Conservation (phyloP, 2,329 filamentous ascomycete genomes). For the Fusarium oligoseptatum region DNA sequence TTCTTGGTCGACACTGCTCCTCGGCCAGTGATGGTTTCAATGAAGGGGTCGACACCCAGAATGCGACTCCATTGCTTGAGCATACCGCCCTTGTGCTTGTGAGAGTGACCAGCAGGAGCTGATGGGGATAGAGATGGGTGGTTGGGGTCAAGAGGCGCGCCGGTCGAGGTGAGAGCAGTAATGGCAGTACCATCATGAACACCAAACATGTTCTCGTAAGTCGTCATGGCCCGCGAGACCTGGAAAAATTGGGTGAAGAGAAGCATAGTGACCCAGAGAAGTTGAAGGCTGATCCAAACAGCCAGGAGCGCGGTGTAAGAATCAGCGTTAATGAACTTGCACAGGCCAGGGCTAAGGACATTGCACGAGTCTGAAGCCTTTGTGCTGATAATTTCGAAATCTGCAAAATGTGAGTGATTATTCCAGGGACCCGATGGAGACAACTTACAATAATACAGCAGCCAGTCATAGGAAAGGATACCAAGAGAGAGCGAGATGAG, state of each 20-base stretch:
- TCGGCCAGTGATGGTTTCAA: constrained; percentile 89
- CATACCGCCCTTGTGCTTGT: constrained; percentile 73
- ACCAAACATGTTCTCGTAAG: constrained; percentile 95
- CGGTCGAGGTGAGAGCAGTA: constrained; percentile 83
- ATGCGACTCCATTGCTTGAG: constrained; percentile 85
- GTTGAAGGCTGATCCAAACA: constrained; percentile 85
- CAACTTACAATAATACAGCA: constrained; percentile 78
- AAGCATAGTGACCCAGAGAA: constrained; percentile 98
- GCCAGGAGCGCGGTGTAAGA: constrained; percentile 85
- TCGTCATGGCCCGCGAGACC: constrained; percentile 92
- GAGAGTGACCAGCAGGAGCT: constrained; percentile 60
- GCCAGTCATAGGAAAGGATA: constrained; percentile 77
- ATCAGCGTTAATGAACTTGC: constrained; percentile 82
- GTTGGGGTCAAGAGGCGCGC: constrained; percentile 76
- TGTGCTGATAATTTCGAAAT: constrained; percentile 71
- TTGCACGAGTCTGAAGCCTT: constrained; percentile 73
- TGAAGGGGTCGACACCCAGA: constrained; percentile 91
- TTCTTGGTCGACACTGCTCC: constrained; percentile 73
- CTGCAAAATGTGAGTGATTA: constrained; percentile 54
- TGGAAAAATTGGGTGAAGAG: constrained; percentile 94
- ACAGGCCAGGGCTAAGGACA: constrained; percentile 80
- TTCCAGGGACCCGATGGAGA: not conserved
- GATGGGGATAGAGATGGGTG: constrained; percentile 73
- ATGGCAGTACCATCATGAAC: constrained; percentile 73
- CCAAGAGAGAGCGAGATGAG: constrained; percentile 82